Evolutionary conservation across 2,329 filamentous ascomycete genomes (phyloP).

Genomic region (Pseudogymnoascus sp.): DNA sequence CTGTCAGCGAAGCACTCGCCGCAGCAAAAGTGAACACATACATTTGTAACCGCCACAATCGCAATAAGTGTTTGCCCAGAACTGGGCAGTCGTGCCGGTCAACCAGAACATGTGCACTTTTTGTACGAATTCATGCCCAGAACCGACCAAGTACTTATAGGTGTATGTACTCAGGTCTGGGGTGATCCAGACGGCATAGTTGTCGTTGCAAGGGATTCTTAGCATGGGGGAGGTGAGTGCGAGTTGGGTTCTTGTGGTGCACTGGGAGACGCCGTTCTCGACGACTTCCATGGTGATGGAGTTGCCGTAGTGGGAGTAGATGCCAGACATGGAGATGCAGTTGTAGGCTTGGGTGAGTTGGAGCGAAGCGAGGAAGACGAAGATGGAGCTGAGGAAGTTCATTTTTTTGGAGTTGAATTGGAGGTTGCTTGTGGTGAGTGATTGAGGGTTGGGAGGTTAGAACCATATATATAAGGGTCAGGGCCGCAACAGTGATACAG

Average conservation of each 20-base stretch:
- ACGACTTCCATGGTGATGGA: background rate
- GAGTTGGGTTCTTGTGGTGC: background rate
- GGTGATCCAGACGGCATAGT: background rate
- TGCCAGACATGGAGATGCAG: background rate
- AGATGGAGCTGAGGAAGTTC: background rate
- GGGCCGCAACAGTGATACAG: background rate
- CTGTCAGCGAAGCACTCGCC: no score
- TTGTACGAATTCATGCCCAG: background rate
- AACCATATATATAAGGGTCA: background rate
- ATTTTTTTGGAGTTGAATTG: background rate
- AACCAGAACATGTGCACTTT: background rate
- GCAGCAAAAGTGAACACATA: background rate
- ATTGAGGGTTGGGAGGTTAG: background rate
- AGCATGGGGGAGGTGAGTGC: background rate
- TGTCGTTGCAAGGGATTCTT: background rate
- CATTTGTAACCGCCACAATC: background rate
- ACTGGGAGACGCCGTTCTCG: background rate
- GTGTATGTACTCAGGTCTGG: background rate
- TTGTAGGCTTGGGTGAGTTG: background rate
- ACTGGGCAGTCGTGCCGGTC: background rate
- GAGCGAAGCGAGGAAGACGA: background rate
- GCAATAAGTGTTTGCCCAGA: background rate
- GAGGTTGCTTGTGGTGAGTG: background rate
- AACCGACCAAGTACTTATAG: background rate
- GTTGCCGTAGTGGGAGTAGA: background rate